A percentile compares a stretch with the other conserved stretches of the same genome.
phyloP scores from a whole-genome alignment of 2,329 filamentous ascomycete genomes.

The Fusarium succisae region DNA sequence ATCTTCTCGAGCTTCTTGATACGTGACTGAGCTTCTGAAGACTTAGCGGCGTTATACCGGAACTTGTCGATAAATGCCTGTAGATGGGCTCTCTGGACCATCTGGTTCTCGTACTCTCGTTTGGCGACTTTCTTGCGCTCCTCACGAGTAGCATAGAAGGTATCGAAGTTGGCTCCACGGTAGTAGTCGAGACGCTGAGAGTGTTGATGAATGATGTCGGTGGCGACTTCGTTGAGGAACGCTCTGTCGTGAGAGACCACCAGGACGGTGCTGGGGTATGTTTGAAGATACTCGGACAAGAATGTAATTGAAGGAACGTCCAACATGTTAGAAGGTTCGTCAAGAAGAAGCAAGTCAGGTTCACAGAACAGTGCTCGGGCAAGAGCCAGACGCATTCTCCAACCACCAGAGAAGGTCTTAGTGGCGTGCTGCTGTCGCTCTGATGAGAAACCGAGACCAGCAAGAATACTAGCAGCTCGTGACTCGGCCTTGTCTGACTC shows the following conservation, averaged over 20 bases:
- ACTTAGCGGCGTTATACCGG: conserved; percentile 98
- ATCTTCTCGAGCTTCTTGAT: conserved; percentile 99
- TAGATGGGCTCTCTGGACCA: conserved; percentile 90
- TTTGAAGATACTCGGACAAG: conserved; percentile 92
- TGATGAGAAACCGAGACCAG: conserved; percentile 94
- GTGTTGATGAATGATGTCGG: conserved; percentile 98
- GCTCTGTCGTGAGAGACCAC: conserved; percentile 99
- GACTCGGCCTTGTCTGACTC: conserved; percentile 98
- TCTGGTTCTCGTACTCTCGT: conserved; percentile 98
- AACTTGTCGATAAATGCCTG: conserved; percentile 99
- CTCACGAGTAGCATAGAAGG: conserved; percentile 97
- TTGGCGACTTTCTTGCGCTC: conserved; percentile 96
- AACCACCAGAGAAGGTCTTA: conserved; percentile 99
- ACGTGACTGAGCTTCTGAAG: conserved; percentile 95
- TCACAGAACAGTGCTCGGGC: conserved; percentile 97
- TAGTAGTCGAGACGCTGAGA: conserved; percentile 98
- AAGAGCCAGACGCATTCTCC: conserved; percentile 96
- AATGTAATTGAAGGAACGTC: conserved; percentile 99
- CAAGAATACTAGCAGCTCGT: conserved; percentile 92
- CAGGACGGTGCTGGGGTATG: conserved; percentile 91
- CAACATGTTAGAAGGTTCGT: conserved; percentile 99
- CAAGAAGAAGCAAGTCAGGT: conserved; percentile 91
- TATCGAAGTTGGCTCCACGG: conserved; percentile 95
- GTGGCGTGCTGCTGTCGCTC: conserved; percentile 93
- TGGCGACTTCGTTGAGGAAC: conserved; percentile 99